Evolutionary conservation across 2,329 filamentous ascomycete species (phyloP).

Genomic region (Epichloe festucae): DNA sequence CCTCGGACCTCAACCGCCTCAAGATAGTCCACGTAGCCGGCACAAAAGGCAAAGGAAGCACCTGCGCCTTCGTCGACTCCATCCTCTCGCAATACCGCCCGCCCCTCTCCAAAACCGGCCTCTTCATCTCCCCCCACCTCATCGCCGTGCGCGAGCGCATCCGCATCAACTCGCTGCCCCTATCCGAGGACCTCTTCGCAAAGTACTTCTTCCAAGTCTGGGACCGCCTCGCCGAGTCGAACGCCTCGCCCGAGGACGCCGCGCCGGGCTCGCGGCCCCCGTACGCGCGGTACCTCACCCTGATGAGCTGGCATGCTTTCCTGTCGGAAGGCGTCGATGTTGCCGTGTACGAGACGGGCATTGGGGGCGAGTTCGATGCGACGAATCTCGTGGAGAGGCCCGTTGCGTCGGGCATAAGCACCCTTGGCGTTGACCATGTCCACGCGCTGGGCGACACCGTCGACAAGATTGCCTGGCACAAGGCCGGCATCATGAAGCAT

Average conservation of each 20-base stretch:
- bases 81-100: constrained; percentile 42
- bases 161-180: constrained; percentile 43
- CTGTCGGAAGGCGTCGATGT: constrained; percentile 47
- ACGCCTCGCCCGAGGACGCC: constrained; percentile 19
- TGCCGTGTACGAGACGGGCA: constrained; percentile 53
- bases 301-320: constrained; percentile 57
- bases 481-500: constrained; percentile 56
- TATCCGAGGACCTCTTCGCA: constrained; percentile 46
- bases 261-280: constrained; percentile 33
- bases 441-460: constrained; percentile 48
- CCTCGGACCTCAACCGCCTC: constrained; percentile 41
- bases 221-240: constrained; percentile 36
- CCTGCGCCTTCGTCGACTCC: constrained; percentile 53
- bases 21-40: constrained; percentile 60
- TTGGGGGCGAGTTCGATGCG: constrained; percentile 58
- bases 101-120: constrained; percentile 36
- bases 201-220: constrained; percentile 57
- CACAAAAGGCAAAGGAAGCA: constrained; percentile 67
- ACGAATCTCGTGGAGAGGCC: constrained; percentile 52
- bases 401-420: constrained; percentile 46
- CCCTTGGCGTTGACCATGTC: constrained; percentile 58
- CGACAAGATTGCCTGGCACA: constrained; percentile 60
- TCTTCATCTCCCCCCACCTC: constrained; percentile 61
- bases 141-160: constrained; percentile 56
- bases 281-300: constrained; percentile 49